Evolutionary conservation across 148 eudicot species (phyloP).

Genomic region (Chenopodium quinoa): DNA sequence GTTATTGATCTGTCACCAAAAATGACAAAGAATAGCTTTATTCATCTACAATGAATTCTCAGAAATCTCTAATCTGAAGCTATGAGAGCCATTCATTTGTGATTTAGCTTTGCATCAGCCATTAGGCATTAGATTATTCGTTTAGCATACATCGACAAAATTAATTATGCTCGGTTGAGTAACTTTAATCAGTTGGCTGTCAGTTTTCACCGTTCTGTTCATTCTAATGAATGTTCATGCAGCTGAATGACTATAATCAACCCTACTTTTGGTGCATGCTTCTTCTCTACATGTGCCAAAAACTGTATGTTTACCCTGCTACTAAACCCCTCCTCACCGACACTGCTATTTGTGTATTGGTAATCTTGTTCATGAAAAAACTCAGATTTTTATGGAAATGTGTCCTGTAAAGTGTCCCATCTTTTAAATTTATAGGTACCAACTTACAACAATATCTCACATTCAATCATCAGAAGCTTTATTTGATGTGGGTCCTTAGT

Average conservation of each 20-base stretch:
- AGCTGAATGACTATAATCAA: neutral
- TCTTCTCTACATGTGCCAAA: neutral
- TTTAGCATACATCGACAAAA: neutral
- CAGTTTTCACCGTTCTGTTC: neutral
- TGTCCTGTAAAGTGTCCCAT: neutral
- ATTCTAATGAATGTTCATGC: neutral
- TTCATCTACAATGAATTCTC: neutral
- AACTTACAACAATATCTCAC: neutral
- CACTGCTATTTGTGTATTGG: neutral
- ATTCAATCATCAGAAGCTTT: conserved; percentile 2
- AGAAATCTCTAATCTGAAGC: neutral
- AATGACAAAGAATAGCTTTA: neutral
- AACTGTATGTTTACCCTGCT: neutral
- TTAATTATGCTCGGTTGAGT: neutral
- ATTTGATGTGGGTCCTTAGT: neutral
- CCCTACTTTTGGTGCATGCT: neutral
- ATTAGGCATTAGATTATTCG: neutral
- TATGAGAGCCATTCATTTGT: neutral
- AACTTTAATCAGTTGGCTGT: neutral
- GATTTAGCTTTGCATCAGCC: neutral
- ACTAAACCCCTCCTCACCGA: neutral
- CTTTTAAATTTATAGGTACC: neutral
- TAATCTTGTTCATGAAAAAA: neutral
- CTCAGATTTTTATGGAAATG: neutral
- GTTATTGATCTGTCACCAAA: neutral